Conservation (phyloP, 768 basidiomycete genomes). For the Mrakia gelida region DNA sequence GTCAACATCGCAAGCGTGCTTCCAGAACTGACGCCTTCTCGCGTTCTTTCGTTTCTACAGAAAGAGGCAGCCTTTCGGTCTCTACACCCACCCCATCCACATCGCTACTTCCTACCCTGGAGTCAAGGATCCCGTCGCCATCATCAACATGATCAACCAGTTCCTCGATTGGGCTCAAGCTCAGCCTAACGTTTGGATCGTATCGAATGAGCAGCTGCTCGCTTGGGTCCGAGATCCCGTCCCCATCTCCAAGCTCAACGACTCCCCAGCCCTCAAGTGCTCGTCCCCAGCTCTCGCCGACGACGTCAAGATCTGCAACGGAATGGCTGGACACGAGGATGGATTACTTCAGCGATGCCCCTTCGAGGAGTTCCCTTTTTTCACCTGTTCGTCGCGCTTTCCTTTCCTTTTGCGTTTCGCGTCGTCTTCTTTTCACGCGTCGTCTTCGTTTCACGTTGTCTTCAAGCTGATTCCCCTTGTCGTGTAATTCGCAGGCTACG, state of each 20-base stretch:
- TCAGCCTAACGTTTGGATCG: constrained; percentile 69
- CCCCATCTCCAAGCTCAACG: constrained; percentile 58
- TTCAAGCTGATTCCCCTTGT: too few species aligned
- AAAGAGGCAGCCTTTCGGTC: constrained; percentile 71
- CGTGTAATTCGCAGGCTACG: constrained; percentile 50
- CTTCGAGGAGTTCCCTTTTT: constrained; percentile 74
- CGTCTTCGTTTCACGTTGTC: too few species aligned
- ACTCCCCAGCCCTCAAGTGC: constrained; percentile 59
- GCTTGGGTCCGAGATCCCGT: constrained; percentile 70
- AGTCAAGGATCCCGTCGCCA: constrained; percentile 49
- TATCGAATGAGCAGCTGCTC: constrained; percentile 65
- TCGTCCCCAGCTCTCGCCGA: constrained; percentile 57
- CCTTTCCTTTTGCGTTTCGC: too few species aligned
- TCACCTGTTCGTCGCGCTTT: constrained; percentile 52
- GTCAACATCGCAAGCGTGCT: not conserved
- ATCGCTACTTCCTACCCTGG: constrained; percentile 48
- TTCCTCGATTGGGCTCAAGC: constrained; percentile 78
- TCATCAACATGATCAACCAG: constrained; percentile 68
- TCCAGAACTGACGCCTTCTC: not conserved
- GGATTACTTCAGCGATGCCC: constrained; percentile 57
- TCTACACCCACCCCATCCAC: constrained; percentile 79
- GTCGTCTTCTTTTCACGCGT: too few species aligned
- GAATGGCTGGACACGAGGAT: constrained; percentile 62
- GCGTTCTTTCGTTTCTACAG: constrained; percentile 44
- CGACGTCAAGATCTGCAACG: constrained; percentile 64